These are phyloP conservation scores for Lactarius sanguifluus DNA, from an alignment of 768 basidiomycete genomes.

Conservation along the genomic window DNA sequence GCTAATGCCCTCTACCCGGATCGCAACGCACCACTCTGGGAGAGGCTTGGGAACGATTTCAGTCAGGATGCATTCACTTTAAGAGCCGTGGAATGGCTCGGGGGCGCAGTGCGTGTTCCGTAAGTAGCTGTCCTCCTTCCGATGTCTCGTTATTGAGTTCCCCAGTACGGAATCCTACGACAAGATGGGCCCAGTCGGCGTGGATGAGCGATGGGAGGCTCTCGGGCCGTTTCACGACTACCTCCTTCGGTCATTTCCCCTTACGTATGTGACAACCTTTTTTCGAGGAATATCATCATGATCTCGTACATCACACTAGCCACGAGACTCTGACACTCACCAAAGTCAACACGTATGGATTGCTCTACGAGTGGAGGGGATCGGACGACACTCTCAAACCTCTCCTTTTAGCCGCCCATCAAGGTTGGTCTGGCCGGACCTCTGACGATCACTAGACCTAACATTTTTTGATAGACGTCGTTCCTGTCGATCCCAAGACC, in stretches of 20 bases:
- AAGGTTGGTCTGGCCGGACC: constrained; percentile 38
- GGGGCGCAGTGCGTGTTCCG: constrained; percentile 42
- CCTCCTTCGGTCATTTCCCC: constrained; percentile 54
- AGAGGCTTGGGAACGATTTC: constrained; percentile 34
- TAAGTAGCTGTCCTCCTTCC: constrained; percentile 31
- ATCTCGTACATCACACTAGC: constrained; percentile 33
- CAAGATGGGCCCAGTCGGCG: constrained; percentile 46
- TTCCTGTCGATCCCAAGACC: constrained; percentile 60
- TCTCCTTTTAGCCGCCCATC: constrained; percentile 52
- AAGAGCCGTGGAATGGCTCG: constrained; percentile 40
- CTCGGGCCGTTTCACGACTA: constrained; percentile 43
- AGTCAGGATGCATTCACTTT: constrained; percentile 38
- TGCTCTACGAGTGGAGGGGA: constrained; percentile 63
- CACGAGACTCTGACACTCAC: constrained; percentile 52
- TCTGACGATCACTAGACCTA: too few relatives aligned
- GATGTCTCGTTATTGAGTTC: not conserved
- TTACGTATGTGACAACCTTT: constrained; percentile 44
- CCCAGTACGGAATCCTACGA: constrained; percentile 54
- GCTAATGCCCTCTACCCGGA: constrained; percentile 35
- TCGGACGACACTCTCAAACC: constrained; percentile 53
- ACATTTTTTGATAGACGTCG: constrained; percentile 50
- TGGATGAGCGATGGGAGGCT: constrained; percentile 47
- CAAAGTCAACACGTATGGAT: constrained; percentile 59
- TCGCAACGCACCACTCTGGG: constrained; percentile 38
- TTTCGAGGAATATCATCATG: not conserved